Conservation (phyloP, 768 basidiomycete genomes). For the Psilocybe cubensis region DNA sequence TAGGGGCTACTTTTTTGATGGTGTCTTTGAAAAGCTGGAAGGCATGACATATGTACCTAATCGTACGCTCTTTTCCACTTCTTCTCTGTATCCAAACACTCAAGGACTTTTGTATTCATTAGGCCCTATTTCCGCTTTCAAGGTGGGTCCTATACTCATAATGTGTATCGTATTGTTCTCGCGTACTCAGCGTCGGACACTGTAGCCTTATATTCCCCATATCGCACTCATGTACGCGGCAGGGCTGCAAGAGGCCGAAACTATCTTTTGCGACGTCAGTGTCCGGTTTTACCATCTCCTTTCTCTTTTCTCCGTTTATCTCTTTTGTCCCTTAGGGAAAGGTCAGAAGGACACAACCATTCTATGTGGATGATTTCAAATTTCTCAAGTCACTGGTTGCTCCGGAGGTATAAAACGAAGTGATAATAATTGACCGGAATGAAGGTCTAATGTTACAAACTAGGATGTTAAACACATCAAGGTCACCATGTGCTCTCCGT, state of each 20-base stretch:
- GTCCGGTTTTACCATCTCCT: not conserved
- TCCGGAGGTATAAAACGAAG: slow-evolving; percentile 47
- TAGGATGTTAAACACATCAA: slow-evolving; percentile 73
- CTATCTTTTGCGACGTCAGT: slow-evolving; percentile 47
- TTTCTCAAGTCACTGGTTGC: slow-evolving; percentile 59
- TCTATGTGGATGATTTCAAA: slow-evolving; percentile 68
- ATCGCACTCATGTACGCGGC: slow-evolving; percentile 43
- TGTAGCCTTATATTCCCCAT: slow-evolving; percentile 51
- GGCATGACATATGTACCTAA: slow-evolving; percentile 61
- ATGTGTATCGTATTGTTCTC: not conserved
- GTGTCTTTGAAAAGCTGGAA: slow-evolving; percentile 67
- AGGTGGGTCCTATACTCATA: slow-evolving; percentile 34
- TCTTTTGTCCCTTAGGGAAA: slow-evolving; percentile 45
- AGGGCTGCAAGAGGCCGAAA: slow-evolving; percentile 41
- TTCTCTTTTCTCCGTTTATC: not conserved
- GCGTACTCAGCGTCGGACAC: not conserved
- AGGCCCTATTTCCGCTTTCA: slow-evolving; percentile 55
- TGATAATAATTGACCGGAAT: not conserved
- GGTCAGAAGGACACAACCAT: slow-evolving; percentile 61
- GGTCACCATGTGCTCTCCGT: slow-evolving; percentile 71
- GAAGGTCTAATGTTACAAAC: not conserved
- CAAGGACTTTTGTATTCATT: slow-evolving; percentile 9
- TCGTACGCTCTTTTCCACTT: slow-evolving; percentile 34
- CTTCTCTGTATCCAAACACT: slow-evolving; percentile 6
- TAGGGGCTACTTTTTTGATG: slow-evolving; percentile 64